Evolutionary conservation across 2,329 filamentous ascomycete genomes (phyloP), one percentile per base, ranked within the genome.

Genomic region (Pleurostoma richardsiae): DNA sequence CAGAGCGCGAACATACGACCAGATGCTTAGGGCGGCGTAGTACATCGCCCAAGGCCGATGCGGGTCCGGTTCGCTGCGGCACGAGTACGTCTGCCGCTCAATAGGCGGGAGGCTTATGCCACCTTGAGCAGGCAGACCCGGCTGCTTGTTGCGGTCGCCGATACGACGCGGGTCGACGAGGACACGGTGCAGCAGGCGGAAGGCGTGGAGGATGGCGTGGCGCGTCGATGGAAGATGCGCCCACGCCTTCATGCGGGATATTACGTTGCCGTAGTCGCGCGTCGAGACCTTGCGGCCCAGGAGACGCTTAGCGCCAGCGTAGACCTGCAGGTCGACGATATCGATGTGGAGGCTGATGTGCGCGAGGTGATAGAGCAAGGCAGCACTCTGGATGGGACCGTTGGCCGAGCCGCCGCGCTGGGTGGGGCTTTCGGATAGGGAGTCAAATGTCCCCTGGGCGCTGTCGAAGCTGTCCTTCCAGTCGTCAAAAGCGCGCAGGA

Each of bases 31-130:
- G 1, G 85, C 82, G 0, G 90, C 87, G 56, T 92, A 92, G 67
- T 95, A 96, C 61, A 96, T 77, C 40, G 95, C 87, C 90, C 90
- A 96, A 0, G 90, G 88, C 29, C 90, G 78, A 56, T 96, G 92
- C 27, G 94, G 82, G 29, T 95, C 80, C 30, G 85, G 81, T 59
- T 96, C 90, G 53, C 86, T 83, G 31, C 85, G 80, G 10, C 88
- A 85, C 1, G 82, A 86, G 64, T 95, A 96, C 19, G 54, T 47
- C 36, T 76, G 67, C 4, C 58, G 54, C 10, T 59, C 68, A 30
- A 70, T 70, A 4, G 65, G 65, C 10, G 66, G 67, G 19, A 59
- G 52, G 30, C 54, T 59, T 10, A 54, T 54, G n/a, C 40, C 49
- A 55, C 48, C 31, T 19, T 19, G 19, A 19, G 19, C 19, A 19